Evolutionary conservation across 306 rosid genomes (phyloP).

Genomic region (Begonia peltatifolia): DNA sequence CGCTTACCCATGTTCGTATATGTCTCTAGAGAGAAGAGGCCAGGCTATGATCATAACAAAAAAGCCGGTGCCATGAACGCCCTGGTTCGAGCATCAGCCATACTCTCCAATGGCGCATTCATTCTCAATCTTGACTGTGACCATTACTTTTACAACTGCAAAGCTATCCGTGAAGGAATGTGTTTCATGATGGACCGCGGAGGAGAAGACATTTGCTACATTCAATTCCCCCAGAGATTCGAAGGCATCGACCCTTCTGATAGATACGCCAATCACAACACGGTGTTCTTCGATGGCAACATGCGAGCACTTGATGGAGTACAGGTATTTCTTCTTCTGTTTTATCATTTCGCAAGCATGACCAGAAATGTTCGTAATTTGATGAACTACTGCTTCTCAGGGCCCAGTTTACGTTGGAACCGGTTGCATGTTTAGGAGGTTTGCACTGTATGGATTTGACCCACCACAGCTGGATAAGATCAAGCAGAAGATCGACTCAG

Average conservation of each 20-base stretch:
- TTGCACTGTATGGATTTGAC: conserved; percentile 73
- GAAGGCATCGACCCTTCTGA: conserved; percentile 92
- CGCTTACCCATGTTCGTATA: conserved; percentile 76
- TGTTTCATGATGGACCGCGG: conserved; percentile 87
- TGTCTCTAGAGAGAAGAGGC: conserved; percentile 78
- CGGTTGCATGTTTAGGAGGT: conserved; percentile 78
- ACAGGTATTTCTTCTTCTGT: conserved; percentile 11
- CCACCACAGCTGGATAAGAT: conserved; percentile 39
- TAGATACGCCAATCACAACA: conserved; percentile 84
- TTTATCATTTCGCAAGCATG: background rate
- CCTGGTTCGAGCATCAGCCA: conserved; percentile 61
- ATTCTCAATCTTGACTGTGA: conserved; percentile 88
- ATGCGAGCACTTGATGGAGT: conserved; percentile 44
- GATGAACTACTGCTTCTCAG: conserved; percentile 6
- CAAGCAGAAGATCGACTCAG: conserved; percentile 7
- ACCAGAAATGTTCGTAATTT: background rate
- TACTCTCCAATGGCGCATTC: conserved; percentile 83
- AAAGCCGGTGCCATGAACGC: conserved; percentile 99
- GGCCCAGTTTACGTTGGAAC: conserved; percentile 94
- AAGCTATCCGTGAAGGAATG: conserved; percentile 76
- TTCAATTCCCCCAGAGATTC: conserved; percentile 92
- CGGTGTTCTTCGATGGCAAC: conserved; percentile 72
- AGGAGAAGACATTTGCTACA: conserved; percentile 69
- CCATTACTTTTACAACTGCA: conserved; percentile 77
- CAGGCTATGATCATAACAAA: conserved; percentile 84